Percentiles rank a stretch among this genome's conserved stretches.
Conservation (phyloP, 2,329 filamentous ascomycete species). For the Epicoccum nigrum region DNA sequence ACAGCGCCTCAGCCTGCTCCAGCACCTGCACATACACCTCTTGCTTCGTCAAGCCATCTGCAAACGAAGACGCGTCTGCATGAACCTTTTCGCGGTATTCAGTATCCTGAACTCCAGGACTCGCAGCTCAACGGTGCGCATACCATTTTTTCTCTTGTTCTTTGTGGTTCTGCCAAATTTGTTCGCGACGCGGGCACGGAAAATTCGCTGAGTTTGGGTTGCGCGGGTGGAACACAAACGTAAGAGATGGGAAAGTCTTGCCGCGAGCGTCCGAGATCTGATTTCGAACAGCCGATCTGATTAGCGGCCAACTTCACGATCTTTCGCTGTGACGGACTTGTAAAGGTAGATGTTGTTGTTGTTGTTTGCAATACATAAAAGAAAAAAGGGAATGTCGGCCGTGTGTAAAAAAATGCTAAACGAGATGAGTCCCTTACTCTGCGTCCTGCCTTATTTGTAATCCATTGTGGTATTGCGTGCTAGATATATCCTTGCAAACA, state of each 20-base stretch:
- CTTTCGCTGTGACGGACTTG: background rate
- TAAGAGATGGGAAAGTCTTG: slow-evolving; percentile 12
- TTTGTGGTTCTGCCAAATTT: slow-evolving; percentile 4
- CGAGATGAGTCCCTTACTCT: slow-evolving; percentile 5
- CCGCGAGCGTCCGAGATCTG: slow-evolving; percentile 10
- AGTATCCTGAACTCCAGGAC: slow-evolving; percentile 18
- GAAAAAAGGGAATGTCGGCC: background rate
- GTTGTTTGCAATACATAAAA: background rate
- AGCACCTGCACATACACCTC: slow-evolving; percentile 77
- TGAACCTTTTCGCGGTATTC: slow-evolving; percentile 61
- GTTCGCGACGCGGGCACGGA: background rate
- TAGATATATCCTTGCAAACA: slow-evolving; percentile 1
- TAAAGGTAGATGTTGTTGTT: background rate
- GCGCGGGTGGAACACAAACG: slow-evolving; percentile 9
- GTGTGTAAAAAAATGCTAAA: slow-evolving; percentile 7
- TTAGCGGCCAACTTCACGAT: slow-evolving; percentile 8
- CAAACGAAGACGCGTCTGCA: slow-evolving; percentile 79
- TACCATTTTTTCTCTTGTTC: slow-evolving; percentile 9
- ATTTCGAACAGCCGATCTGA: background rate
- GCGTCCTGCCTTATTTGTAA: slow-evolving; percentile 14
- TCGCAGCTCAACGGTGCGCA: slow-evolving; percentile 20
- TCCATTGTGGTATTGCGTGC: slow-evolving; percentile 9
- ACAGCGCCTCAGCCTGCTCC: slow-evolving; percentile 70
- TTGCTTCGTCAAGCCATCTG: slow-evolving; percentile 68
- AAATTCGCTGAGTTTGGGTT: slow-evolving; percentile 6